Percentiles rank a stretch among this genome's conserved stretches.
These are phyloP conservation scores for Botrytis fabae DNA, from an alignment of 2,329 filamentous ascomycete species.

Conservation along the genomic window DNA sequence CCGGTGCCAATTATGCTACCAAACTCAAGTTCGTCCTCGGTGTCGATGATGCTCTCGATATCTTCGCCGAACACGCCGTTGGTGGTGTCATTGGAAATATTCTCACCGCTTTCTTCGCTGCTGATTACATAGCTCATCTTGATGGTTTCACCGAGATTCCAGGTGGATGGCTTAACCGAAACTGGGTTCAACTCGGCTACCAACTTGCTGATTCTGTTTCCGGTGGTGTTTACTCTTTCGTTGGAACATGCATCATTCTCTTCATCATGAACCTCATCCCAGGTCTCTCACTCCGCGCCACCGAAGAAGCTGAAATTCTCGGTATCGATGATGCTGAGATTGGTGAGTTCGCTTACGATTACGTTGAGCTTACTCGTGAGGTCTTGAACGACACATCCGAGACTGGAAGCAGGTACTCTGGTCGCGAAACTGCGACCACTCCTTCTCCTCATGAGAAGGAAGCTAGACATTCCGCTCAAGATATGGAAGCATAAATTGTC, in stretches of 20 bases:
- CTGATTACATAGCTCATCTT: conserved; percentile 79
- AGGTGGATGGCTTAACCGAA: conserved; percentile 79
- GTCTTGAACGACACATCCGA: conserved; percentile 44
- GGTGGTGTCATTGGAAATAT: conserved; percentile 79
- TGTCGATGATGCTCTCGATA: conserved; percentile 84
- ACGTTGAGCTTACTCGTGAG: conserved; percentile 75
- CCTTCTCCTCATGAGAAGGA: conserved; percentile 13
- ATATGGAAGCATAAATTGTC: neutral
- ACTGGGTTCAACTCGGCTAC: conserved; percentile 82
- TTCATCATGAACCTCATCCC: conserved; percentile 79
- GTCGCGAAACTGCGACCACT: neutral
- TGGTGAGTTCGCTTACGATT: conserved; percentile 94
- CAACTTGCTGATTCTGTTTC: conserved; percentile 80
- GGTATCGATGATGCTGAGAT: conserved; percentile 90
- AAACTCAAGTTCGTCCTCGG: conserved; percentile 83
- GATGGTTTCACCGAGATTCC: conserved; percentile 67
- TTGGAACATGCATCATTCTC: conserved; percentile 74
- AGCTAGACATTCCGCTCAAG: conserved; percentile 1
- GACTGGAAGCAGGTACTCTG: conserved; percentile 18
- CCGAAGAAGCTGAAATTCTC: conserved; percentile 75
- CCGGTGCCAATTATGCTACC: conserved; percentile 83
- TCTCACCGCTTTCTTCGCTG: conserved; percentile 78
- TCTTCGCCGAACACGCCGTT: conserved; percentile 80
- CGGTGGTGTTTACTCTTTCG: conserved; percentile 77
- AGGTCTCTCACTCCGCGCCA: conserved; percentile 70